These are phyloP conservation scores for Fusarium anguioides DNA, from an alignment of 2,329 filamentous ascomycete genomes.

Conservation along the genomic window DNA sequence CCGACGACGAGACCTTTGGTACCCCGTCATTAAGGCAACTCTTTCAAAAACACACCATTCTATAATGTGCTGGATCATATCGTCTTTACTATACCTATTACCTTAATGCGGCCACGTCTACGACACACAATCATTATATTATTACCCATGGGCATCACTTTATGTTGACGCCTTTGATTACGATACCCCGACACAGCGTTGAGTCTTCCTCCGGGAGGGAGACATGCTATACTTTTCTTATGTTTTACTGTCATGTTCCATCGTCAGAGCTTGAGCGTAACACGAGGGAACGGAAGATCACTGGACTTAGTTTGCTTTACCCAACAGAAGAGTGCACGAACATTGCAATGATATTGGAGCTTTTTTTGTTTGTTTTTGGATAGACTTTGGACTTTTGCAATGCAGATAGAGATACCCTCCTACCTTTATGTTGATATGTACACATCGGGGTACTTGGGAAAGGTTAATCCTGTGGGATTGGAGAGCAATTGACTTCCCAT, in stretches of 20 bases:
- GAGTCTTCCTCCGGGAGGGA: conserved; percentile 24
- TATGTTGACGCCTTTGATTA: conserved; percentile 32
- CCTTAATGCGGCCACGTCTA: conserved; percentile 46
- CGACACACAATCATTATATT: conserved; percentile 26
- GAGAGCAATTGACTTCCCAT: conserved; percentile 10
- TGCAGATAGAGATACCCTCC: conserved; percentile 35
- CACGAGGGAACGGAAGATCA: conserved; percentile 10
- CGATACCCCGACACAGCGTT: conserved; percentile 42
- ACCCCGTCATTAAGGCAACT: conserved; percentile 64
- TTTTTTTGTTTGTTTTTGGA: conserved; percentile 15
- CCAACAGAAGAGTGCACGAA: conserved; percentile 21
- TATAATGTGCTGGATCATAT: conserved; percentile 51
- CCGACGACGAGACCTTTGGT: conserved; percentile 71
- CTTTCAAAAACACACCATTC: conserved; percentile 63
- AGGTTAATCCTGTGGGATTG: conserved; percentile 2
- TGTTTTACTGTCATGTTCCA: conserved; percentile 21
- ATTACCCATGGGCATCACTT: conserved; percentile 16
- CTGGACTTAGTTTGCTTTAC: conserved; percentile 11
- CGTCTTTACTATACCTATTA: conserved; percentile 17
- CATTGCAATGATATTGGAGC: conserved; percentile 24
- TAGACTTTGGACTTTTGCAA: conserved; percentile 29
- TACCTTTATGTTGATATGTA: conserved; percentile 31
- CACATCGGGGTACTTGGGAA: conserved; percentile 25
- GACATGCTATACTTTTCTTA: conserved; percentile 23
- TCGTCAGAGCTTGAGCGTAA: conserved; percentile 22